Conservation (phyloP, 2,329 filamentous ascomycete species). For the Arachnopeziza araneosa region DNA sequence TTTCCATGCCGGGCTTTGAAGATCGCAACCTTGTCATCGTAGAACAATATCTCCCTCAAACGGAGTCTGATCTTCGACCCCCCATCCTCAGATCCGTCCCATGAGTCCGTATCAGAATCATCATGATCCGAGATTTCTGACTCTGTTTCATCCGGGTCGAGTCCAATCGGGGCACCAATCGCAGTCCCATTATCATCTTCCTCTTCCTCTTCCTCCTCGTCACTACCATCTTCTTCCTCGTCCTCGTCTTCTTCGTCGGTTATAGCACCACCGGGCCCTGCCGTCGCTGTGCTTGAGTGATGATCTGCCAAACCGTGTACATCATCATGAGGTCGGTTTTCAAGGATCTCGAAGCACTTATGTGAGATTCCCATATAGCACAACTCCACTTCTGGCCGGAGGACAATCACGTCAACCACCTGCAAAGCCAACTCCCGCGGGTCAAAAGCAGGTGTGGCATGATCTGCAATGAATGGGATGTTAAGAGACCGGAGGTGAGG, state of each 20-base stretch:
- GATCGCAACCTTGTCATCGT: constrained; percentile 76
- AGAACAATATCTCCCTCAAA: constrained; percentile 74
- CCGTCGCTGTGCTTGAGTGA: constrained; percentile 29
- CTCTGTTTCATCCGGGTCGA: constrained; percentile 34
- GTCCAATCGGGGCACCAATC: constrained; percentile 24
- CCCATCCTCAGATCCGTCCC: constrained; percentile 41
- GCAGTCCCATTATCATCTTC: constrained; percentile 34
- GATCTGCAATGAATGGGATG: constrained; percentile 61
- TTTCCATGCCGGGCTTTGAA: constrained; percentile 59
- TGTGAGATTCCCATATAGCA: constrained; percentile 71
- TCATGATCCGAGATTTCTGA: constrained; percentile 37
- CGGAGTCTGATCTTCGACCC: constrained; percentile 45
- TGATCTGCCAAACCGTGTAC: constrained; percentile 21
- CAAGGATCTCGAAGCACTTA: constrained; percentile 79
- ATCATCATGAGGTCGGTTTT: constrained; percentile 48
- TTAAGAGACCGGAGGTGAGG: constrained; percentile 66
- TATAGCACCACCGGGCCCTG: constrained; percentile 31
- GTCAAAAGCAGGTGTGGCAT: constrained; percentile 50
- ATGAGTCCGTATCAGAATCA: constrained; percentile 45
- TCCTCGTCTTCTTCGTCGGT: constrained; percentile 43
- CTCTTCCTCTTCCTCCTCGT: constrained; percentile 38
- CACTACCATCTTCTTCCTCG: constrained; percentile 41
- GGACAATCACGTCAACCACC: constrained; percentile 70
- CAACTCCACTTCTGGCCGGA: constrained; percentile 69
- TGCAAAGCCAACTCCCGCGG: constrained; percentile 68